Base-by-base conservation (phyloP, 306 rosid genomes). In the Alnus rubra region DNA sequence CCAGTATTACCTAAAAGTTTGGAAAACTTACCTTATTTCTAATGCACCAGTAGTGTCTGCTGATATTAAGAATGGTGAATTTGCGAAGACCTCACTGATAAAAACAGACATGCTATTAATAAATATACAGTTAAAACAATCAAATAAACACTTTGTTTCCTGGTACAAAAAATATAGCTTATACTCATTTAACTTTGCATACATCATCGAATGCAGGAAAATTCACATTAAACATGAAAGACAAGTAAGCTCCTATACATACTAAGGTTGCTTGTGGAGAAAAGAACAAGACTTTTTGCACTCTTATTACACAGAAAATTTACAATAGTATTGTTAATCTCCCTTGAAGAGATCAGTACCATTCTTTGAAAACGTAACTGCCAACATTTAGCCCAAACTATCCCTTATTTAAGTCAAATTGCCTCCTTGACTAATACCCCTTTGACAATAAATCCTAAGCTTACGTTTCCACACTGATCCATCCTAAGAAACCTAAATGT, bases 51-150 rank as follows among this genome's bases (percentile, higher is more conserved):
- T 97, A 81, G 70, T 91, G 68, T 95, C 99, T 68, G 99, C 99
- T 64, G 99, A 83, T 81, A 95, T 91, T 81, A 95, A 93, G 88
- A 95, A 95, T 28, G 99, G 99, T 6, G 99, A 80, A 81, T 91
- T 90, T 78, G 93, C 95, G 83, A 93, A 93, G 76, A 95, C 98
- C 83, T 79, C 97, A 28, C 99, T 95, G 87, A 74, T 72, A 81
- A 82, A 86, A 73, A 77, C 3, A 37, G n/a, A 78, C n/a, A 42
- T 30, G 70, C 74, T 65, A 68, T 82, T 58, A 84, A 76, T 69
- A 75, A 65, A 83, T 77, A 31, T 78, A 51, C 77, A 79, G 81
- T 62, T 53, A 49, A 12, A 73, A 69, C 76, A 71, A 60, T 45
- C 70, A 68, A 18, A 68, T 5, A 68, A 68, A n/a, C 72, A 68